phyloP scores from a whole-genome alignment of 2,329 filamentous ascomycete species.

The Colletotrichum cordylinicola region DNA sequence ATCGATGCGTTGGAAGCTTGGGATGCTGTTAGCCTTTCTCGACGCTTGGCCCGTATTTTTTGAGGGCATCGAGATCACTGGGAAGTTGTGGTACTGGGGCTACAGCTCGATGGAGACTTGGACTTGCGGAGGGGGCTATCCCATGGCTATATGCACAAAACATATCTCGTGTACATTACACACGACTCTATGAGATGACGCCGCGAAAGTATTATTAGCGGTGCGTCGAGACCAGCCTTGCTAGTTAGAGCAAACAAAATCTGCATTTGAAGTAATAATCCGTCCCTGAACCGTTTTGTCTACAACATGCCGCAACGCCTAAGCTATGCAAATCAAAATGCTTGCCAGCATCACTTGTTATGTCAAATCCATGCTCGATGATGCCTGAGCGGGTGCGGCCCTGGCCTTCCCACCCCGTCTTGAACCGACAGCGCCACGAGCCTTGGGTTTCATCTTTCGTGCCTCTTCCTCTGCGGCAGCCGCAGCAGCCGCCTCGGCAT shows the following conservation, averaged over 20 bases:
- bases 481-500: conserved; percentile 28
- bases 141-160: conserved; percentile 18
- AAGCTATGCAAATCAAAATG: conserved; percentile 19
- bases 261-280: conserved; percentile 17
- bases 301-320: conserved; percentile 13
- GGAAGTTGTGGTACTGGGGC: conserved; percentile 12
- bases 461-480: conserved; percentile 30
- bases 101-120: conserved; percentile 4
- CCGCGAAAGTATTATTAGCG: conserved; percentile 4
- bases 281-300: background rate
- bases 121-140: background rate
- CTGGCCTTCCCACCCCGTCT: conserved; percentile 33
- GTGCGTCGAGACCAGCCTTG: conserved; percentile 11
- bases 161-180: conserved; percentile 20
- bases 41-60: conserved; percentile 14
- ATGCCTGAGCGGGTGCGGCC: conserved; percentile 26
- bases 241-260: conserved; percentile 15
- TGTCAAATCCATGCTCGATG: conserved; percentile 22
- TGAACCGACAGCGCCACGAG: conserved; percentile 20
- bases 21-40: background rate
- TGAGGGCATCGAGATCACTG: conserved; percentile 7
- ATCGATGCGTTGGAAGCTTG: conserved; percentile 4
- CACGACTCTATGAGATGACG: background rate
- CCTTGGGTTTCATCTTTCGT: conserved; percentile 28
- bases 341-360: background rate